Base-by-base conservation (phyloP, 768 basidiomycete species). In the Naganishia kalamii region DNA sequence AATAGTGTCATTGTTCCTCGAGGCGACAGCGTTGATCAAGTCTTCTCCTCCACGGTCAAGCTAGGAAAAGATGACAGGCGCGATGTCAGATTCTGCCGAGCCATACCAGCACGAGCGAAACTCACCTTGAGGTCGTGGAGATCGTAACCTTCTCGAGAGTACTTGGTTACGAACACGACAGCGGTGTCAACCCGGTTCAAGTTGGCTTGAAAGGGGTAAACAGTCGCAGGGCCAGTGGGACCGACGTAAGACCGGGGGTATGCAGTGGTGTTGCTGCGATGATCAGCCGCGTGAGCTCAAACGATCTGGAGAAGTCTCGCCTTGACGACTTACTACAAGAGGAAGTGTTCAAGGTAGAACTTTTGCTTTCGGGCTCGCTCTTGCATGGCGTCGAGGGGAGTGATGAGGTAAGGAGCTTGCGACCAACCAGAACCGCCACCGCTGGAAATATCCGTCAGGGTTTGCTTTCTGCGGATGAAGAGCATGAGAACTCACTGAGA, bases 111-210 rank as follows among this genome's bases (percentile, higher is more conserved):
- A 40, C 17, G 15, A 6, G 7, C 27, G 27, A 27, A 7, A 27
- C 54, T 27, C 27, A 57, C 54, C 54, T 57, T 57, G 54, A 85
- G 86, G 69, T 87, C 86, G 19, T 87, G 85, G 21, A 84, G 84
- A 69, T 88, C 85, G 70, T 87, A 88, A 13, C 79, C 84, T 78
- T 91, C 89, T 33, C 89, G 89, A 8, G 88, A 89, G 73, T 90
- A 86, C 4, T 88, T 82, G 66, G 84, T 84, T 65, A 89, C 80
- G 77, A 92, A 91, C 17, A 91, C 89, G 46, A 91, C 79, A 0
- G 87, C 86, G 12, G 84, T 85, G 35, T 83, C 83, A 68, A 82
- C 82, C 49, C 81, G 80, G 49, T 62, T 69, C 0, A 83, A 82
- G 23, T 69, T 47, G 10, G 50, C 49, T 17, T 51, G 57, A 35